Conservation (phyloP, 352 stramenopile genomes). For the Pythium aquatile region DNA sequence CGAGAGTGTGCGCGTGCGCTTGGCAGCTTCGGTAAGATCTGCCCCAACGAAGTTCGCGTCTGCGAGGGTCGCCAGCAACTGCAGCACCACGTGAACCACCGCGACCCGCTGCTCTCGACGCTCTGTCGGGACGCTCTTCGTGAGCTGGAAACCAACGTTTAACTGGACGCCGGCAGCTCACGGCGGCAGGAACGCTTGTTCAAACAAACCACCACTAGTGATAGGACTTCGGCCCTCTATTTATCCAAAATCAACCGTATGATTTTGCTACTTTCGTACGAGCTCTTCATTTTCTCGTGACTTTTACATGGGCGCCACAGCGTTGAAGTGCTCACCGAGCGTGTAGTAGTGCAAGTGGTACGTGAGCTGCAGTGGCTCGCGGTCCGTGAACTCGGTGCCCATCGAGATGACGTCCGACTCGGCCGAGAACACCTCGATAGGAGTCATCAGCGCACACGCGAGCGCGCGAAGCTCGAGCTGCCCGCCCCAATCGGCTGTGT, state of each 20-base stretch:
- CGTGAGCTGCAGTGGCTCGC: constrained; percentile 88
- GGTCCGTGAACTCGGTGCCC: constrained; percentile 75
- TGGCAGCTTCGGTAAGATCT: constrained; percentile 49
- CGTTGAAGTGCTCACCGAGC: constrained; percentile 99
- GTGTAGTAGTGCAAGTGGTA: constrained; percentile 98
- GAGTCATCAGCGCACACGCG: constrained; percentile 72
- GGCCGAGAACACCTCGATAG: constrained; percentile 93
- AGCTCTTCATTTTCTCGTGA: background rate
- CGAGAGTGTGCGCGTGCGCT: constrained; percentile 70
- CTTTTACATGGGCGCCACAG: constrained; percentile 48
- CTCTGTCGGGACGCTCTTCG: constrained; percentile 49
- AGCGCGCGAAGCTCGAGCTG: constrained; percentile 96
- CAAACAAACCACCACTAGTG: constrained; percentile 11
- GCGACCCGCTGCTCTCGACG: constrained; percentile 56
- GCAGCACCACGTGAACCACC: constrained; percentile 53
- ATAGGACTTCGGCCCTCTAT: constrained; percentile 27
- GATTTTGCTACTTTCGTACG: constrained; percentile 18
- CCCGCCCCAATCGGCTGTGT: constrained; percentile 94
- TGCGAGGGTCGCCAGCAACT: constrained; percentile 36
- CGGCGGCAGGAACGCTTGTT: background rate
- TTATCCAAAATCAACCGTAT: constrained; percentile 27
- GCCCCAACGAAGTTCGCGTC: constrained; percentile 31
- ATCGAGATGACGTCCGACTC: constrained; percentile 88
- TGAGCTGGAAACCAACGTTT: constrained; percentile 33
- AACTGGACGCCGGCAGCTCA: background rate